Conservation (phyloP, 2,329 filamentous ascomycete species). For the Aspergillus oerlinghausenensis region DNA sequence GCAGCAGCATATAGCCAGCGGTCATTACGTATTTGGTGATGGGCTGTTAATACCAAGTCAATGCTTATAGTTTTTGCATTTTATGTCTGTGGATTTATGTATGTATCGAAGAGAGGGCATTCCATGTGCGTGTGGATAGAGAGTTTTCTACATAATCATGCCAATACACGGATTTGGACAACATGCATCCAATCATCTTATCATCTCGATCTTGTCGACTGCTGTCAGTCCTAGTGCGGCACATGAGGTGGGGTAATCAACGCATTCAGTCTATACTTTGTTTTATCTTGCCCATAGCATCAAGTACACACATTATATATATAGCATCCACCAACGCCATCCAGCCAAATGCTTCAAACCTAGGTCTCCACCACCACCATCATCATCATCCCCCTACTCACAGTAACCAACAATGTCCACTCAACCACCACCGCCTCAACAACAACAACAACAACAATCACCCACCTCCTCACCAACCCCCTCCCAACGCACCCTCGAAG, state of each 20-base stretch:
- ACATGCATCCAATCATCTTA: background rate
- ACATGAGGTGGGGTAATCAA: background rate
- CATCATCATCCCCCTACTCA: background rate
- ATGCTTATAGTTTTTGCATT: background rate
- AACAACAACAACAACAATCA: background rate
- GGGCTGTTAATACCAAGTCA: background rate
- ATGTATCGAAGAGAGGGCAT: background rate
- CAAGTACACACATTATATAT: background rate
- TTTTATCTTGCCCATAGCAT: background rate
- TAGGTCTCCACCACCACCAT: background rate
- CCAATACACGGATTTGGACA: background rate
- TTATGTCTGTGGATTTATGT: background rate
- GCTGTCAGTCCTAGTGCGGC: background rate
- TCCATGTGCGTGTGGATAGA: background rate
- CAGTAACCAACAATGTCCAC: constrained; percentile 3
- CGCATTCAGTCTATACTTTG: background rate
- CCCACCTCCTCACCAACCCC: background rate
- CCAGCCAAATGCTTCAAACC: background rate
- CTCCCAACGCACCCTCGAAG: constrained; percentile 37
- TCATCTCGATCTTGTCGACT: background rate
- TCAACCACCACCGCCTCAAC: constrained; percentile 5
- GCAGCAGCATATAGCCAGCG: background rate
- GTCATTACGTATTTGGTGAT: background rate
- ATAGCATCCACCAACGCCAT: background rate
- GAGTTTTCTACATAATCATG: background rate